Percentiles rank a stretch among this genome's conserved stretches.
Conservation (phyloP, 2,329 filamentous ascomycete species). For the Aspergillus melleus region DNA sequence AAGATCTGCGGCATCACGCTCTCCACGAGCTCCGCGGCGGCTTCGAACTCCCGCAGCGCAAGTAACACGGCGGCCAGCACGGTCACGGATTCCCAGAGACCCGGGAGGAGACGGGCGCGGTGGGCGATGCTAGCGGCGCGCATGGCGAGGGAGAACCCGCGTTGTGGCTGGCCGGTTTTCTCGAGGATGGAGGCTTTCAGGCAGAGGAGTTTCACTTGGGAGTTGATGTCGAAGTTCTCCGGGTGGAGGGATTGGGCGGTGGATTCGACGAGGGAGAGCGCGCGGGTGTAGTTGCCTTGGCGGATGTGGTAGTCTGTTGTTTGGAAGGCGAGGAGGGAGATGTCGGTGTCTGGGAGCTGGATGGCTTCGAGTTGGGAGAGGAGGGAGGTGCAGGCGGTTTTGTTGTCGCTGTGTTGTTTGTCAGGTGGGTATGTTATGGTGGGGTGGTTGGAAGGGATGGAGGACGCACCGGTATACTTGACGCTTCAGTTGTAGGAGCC, state of each 20-base stretch:
- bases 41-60: conserved; percentile 68
- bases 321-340: conserved; percentile 58
- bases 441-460: not conserved
- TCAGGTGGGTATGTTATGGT: conserved; percentile 15
- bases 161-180: conserved; percentile 66
- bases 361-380: conserved; percentile 58
- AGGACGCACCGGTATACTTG: conserved; percentile 42
- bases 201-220: conserved; percentile 70
- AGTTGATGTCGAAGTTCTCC: conserved; percentile 62
- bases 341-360: conserved; percentile 57
- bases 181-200: conserved; percentile 71
- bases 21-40: conserved; percentile 64
- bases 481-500: conserved; percentile 43
- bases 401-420: conserved; percentile 50
- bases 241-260: conserved; percentile 53
- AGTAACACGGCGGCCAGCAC: conserved; percentile 68
- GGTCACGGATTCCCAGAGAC: conserved; percentile 71
- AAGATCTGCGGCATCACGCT: conserved; percentile 74
- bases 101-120: conserved; percentile 65
- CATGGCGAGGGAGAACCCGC: conserved; percentile 74
- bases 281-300: conserved; percentile 52
- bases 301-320: conserved; percentile 61
- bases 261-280: conserved; percentile 56
- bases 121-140: conserved; percentile 73
- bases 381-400: conserved; percentile 57